These are phyloP conservation scores for Malbranchea cinnamomea DNA, from an alignment of 2,329 filamentous ascomycete genomes.

Conservation along the genomic window DNA sequence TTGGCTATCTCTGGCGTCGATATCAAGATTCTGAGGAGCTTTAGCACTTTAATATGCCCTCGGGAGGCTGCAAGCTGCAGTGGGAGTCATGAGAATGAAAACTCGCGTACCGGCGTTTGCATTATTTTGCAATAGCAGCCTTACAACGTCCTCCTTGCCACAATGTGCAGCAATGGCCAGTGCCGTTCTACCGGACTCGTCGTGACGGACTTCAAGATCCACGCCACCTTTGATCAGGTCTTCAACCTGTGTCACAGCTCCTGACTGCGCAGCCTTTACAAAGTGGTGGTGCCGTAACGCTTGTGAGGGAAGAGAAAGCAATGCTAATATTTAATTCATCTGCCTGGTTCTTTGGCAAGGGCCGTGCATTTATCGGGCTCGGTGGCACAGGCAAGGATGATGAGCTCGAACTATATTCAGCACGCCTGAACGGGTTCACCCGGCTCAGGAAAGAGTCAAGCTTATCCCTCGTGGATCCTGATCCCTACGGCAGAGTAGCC, in stretches of 20 bases:
- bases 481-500: too few relatives aligned
- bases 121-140: slow-evolving; percentile 18
- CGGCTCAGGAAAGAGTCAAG: slow-evolving; percentile 4
- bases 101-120: slow-evolving; percentile 19
- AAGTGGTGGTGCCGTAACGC: slow-evolving; percentile 18
- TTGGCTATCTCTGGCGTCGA: slow-evolving; percentile 18
- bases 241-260: slow-evolving; percentile 20
- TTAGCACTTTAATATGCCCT: slow-evolving; percentile 21
- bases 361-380: slow-evolving; percentile 10
- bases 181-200: slow-evolving; percentile 20
- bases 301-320: slow-evolving; percentile 18
- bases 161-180: slow-evolving; percentile 26
- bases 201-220: slow-evolving; percentile 19
- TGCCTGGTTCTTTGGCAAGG: slow-evolving; percentile 13
- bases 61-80: slow-evolving; percentile 24
- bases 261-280: slow-evolving; percentile 23
- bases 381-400: slow-evolving; percentile 7
- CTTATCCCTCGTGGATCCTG: slow-evolving; percentile 5
- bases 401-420: too few relatives aligned
- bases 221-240: slow-evolving; percentile 18
- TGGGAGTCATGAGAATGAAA: slow-evolving; percentile 16
- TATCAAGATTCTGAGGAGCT: slow-evolving; percentile 19
- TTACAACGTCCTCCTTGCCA: slow-evolving; percentile 22
- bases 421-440: slow-evolving; percentile 6
- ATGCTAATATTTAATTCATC: slow-evolving; percentile 21